A percentile compares a stretch with the other conserved stretches of the same genome.
Conservation (phyloP, 352 stramenopile genomes). For the Pythium scleroteichum region DNA sequence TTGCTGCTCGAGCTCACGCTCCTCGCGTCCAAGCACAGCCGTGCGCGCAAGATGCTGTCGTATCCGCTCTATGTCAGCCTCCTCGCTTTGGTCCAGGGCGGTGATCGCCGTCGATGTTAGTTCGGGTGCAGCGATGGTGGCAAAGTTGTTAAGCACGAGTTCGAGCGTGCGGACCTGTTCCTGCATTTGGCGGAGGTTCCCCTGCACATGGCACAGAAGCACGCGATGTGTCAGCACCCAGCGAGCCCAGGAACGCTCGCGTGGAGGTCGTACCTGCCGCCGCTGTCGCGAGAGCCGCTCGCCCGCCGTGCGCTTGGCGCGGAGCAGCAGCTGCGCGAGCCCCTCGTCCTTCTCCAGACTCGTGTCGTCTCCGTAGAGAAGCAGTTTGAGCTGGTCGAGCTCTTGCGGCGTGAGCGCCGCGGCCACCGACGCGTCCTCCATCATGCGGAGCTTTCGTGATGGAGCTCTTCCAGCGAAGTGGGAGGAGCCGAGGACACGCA, state of each 20-base stretch:
- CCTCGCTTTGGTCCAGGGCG: not conserved
- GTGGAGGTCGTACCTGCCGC: constrained; percentile 18
- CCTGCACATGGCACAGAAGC: constrained; percentile 17
- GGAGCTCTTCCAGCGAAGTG: no score
- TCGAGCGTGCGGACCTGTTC: constrained; percentile 25
- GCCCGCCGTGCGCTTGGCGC: constrained; percentile 22
- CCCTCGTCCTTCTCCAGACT: constrained; percentile 20
- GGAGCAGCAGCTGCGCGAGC: constrained; percentile 21
- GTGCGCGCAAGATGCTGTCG: constrained; percentile 19
- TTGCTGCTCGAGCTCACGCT: constrained; percentile 18
- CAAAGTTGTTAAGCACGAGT: constrained; percentile 23
- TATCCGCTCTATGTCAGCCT: constrained; percentile 21
- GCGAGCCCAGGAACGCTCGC: no score
- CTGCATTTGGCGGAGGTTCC: constrained; percentile 24
- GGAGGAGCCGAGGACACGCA: not conserved
- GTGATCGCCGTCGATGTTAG: constrained; percentile 2
- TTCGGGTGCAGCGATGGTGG: constrained; percentile 14
- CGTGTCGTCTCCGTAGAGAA: constrained; percentile 20
- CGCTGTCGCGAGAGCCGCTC: constrained; percentile 22
- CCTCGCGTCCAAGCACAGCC: constrained; percentile 14
- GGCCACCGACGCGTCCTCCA: constrained; percentile 15
- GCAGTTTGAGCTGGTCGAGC: constrained; percentile 21
- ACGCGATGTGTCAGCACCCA: not conserved
- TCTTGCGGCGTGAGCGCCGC: constrained; percentile 18
- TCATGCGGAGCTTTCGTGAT: not conserved